Evolutionary conservation across 495 filamentous ascomycete species (phyloP), one percentile per base, ranked within the genome.

Genomic region (Aspergillus biplanus): DNA sequence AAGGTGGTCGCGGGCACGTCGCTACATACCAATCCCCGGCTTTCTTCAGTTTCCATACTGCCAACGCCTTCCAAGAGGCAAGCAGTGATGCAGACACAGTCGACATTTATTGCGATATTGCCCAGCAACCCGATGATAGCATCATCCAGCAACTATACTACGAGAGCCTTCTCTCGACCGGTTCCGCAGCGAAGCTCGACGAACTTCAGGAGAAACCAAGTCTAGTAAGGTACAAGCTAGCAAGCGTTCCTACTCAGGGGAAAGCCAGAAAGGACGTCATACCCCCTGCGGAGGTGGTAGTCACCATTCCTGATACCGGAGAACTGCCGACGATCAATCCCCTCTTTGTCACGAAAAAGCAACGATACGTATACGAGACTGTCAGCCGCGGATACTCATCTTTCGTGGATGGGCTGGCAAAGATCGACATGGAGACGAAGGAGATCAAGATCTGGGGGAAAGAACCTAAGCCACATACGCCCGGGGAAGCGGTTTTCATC

Each of bases 321-420:
- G 59, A 66, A 3, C 56, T 66, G 31, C 59, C 65, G 7, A 59
- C 56, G 15, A 66, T 66, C 50, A 66, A 66, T 56, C 65, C 59
- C 0, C n/a, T 32, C 1, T 63, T 56, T 18, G 33, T 5, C 5
- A 63, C 37, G 2, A 59, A 48, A 32, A 56, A 37, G 33, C 50
- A 61, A 5, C 56, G 60, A 35, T 66, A 63, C 39, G 48, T 56
- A 1, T 63, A 66, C 42, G 56, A 46, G 12, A 21, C 53, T 6
- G 55, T 63, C 1, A 42, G 44, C 12, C 55, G 52, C 9, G 65
- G 65, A 35, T 57, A 65, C 52, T 65, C 63, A 21, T 61, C 52
- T 12, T 61, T 65, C 27, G 16, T 61, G 59, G 63, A 67, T 7
- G 57, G 33, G 18, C 50, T 60, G 35, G 57, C 53, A 12, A 62